Percentiles rank a stretch among this genome's conserved stretches.
These are phyloP conservation scores for Marasmius sp. DNA, from an alignment of 1,284 basidiomycete species.

Conservation along the genomic window DNA sequence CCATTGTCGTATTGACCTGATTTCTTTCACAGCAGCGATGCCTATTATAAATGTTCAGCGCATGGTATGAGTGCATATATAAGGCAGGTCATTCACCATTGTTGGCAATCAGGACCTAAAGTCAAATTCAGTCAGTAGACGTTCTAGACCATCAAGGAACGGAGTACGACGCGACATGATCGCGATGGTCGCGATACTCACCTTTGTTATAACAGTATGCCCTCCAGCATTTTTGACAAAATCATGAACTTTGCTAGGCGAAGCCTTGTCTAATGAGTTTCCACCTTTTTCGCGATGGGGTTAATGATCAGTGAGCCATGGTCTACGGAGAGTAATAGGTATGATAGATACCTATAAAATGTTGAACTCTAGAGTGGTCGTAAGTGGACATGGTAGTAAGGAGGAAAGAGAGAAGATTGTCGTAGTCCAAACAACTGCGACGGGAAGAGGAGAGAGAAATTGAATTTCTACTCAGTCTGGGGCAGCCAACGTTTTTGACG, in stretches of 20 bases:
- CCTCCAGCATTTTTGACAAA: slow-evolving; percentile 93
- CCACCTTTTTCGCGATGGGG: slow-evolving; percentile 62
- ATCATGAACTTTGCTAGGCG: slow-evolving; percentile 80
- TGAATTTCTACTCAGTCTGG: too few relatives aligned
- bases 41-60: slow-evolving; percentile 44
- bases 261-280: slow-evolving; percentile 85
- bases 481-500: too few relatives aligned
- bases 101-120: slow-evolving; percentile 92
- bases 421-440: too few relatives aligned
- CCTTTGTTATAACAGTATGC: slow-evolving; percentile 99
- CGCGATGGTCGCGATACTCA: slow-evolving; percentile 32
- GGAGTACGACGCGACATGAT: slow-evolving; percentile 4
- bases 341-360: slow-evolving; percentile 73
- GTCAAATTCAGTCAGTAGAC: not conserved
- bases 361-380: slow-evolving; percentile 79
- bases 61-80: slow-evolving; percentile 16
- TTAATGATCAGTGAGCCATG: slow-evolving; percentile 8
- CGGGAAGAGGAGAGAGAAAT: too few relatives aligned
- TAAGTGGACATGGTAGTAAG: slow-evolving; percentile 56
- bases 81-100: slow-evolving; percentile 63
- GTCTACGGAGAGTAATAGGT: slow-evolving; percentile 3
- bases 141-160: not conserved
- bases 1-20: slow-evolving; percentile 99
- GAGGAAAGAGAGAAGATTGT: slow-evolving; percentile 3
- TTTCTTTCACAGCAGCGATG: slow-evolving; percentile 99